Conservation (phyloP, 805 yeast species). For the Teunomyces gatunensis region DNA sequence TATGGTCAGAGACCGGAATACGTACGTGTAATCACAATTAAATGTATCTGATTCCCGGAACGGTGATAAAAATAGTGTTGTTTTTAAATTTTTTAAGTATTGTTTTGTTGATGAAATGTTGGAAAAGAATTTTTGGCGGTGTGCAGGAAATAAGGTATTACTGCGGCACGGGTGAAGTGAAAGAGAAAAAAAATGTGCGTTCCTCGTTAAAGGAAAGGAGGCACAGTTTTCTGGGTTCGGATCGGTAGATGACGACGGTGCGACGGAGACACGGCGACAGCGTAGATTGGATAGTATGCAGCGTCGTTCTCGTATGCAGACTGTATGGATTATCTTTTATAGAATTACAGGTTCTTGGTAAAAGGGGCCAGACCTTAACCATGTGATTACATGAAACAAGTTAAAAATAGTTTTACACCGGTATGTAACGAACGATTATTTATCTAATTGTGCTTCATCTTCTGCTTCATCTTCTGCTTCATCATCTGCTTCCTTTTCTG, state of each 20-base stretch:
- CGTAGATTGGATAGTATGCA: background rate
- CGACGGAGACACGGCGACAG: background rate
- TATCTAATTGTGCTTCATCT: background rate
- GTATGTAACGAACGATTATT: constrained; percentile 1
- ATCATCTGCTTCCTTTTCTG: background rate
- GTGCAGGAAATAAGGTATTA: background rate
- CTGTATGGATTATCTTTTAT: no score
- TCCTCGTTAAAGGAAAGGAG: background rate
- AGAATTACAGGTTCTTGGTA: background rate
- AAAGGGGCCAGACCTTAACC: background rate
- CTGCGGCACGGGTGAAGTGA: background rate
- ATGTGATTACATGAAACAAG: background rate
- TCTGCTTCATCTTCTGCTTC: no score
- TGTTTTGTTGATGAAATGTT: constrained; percentile 4
- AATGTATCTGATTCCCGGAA: background rate
- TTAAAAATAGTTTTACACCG: background rate
- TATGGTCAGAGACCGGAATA: background rate
- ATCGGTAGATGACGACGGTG: background rate
- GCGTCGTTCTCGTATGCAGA: background rate
- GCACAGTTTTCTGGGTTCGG: background rate
- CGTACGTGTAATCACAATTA: constrained; percentile 2
- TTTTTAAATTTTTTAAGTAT: background rate
- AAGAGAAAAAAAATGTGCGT: no score
- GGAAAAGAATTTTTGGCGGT: background rate
- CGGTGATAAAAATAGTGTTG: constrained; percentile 1